Base-by-base conservation (phyloP, 2,329 filamentous ascomycete species). In the Lachnellula willkommii region DNA sequence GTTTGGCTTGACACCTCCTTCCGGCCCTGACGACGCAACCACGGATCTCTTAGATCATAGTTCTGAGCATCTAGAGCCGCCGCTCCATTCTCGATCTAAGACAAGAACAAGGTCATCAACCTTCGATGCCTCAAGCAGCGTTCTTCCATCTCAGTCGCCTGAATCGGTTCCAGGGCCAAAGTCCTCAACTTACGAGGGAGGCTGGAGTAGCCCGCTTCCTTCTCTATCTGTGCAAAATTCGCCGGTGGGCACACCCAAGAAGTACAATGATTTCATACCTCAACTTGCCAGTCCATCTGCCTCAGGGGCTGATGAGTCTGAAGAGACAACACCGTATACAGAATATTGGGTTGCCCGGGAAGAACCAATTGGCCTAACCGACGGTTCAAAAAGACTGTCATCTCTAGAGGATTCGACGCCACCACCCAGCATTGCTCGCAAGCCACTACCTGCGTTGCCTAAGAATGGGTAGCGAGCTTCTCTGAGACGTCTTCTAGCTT, bases 371-470 rank as follows among this genome's bases (percentile, higher is more conserved):
- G 49, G 43, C 12, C 15, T 20, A 2, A 14, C 51, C 5, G 47
- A 54, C 39, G 26, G 35, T 24, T 55, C 56, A 20, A 54, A 48
- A 20, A 24, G 37, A 12, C 39, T 60, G 22, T 37, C 54, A 46
- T 50, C 50, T 20, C 57, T 37, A 26, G 45, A 37, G 5, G 47
- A 51, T n/a, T 37, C 17, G 8, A 46, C 52, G 35, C 48, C 39
- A 7, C 12, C 43, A 32, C 55, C 56, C 32, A 50, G 39, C 17
- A 59, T 57, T 45, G 52, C 54, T 22, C 47, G 56, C 22, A 64
- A 64, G 37, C 60, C 62, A 14, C 45, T 64, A 14, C 62, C 62
- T 47, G 55, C 60, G 17, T 48, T 64, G 17, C 62, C 62, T 39
- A 32, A 24, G 14, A 39, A 54, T 28, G 47, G 42, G 26, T 22